A percentile compares a stretch with the other conserved stretches of the same genome.
Evolutionary conservation across 306 rosid genomes (phyloP).

Genomic region (Hippophae rhamnoides): DNA sequence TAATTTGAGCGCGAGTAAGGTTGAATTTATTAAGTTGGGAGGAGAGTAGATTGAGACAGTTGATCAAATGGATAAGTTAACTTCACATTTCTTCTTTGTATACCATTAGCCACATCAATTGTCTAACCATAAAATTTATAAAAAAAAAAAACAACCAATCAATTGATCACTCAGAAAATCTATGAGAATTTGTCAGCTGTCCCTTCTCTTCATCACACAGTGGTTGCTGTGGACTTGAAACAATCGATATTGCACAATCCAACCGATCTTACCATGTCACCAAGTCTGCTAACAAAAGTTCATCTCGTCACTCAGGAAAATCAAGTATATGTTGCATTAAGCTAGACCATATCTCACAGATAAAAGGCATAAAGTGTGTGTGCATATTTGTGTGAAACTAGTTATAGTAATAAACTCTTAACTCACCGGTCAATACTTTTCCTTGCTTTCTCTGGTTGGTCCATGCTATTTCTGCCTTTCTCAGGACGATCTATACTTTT

Average conservation of each 20-base stretch:
- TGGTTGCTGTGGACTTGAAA: constrained; percentile 69
- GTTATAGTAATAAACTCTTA: not conserved
- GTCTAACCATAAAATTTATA: constrained; percentile 1
- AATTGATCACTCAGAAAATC: constrained; percentile 1
- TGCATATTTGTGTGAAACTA: not conserved
- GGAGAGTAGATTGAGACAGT: constrained; percentile 18
- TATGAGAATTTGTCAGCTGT: not conserved
- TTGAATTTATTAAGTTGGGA: constrained; percentile 18
- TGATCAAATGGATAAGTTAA: not conserved
- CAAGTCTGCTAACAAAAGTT: constrained; percentile 55
- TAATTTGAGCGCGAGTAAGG: not conserved
- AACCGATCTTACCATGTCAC: constrained; percentile 85
- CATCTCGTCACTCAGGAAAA: constrained; percentile 25
- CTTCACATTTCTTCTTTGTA: constrained; percentile 7
- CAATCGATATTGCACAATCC: constrained; percentile 88
- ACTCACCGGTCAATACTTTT: constrained; percentile 81
- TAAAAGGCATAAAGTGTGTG: not conserved
- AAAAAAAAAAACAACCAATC: constrained; percentile 31
- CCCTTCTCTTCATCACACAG: constrained; percentile 36
- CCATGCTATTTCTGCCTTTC: constrained; percentile 35
- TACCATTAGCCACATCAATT: not conserved
- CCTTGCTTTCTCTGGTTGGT: constrained; percentile 57
- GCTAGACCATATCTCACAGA: not conserved
- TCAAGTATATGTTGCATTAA: not conserved
- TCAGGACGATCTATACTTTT: constrained; percentile 50